Conservation (phyloP, 2,329 filamentous ascomycete genomes). For the Fusarium sp. region DNA sequence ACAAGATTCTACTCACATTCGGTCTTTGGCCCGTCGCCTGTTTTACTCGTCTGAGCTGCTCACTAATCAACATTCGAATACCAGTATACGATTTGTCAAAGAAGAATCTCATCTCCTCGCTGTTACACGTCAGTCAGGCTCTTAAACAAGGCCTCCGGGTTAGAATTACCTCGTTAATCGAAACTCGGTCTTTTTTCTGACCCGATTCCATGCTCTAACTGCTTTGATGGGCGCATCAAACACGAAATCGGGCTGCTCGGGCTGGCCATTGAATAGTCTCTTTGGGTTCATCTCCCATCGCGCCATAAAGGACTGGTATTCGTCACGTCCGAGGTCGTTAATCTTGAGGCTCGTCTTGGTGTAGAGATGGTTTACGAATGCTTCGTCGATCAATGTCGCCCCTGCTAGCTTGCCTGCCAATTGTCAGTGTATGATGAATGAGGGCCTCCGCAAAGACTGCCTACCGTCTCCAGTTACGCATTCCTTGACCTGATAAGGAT, state of each 20-base stretch:
- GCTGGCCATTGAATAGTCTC: background rate
- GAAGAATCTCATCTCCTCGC: background rate
- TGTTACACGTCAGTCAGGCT: background rate
- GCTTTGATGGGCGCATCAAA: background rate
- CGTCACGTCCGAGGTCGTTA: background rate
- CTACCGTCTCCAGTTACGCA: background rate
- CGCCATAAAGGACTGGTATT: background rate
- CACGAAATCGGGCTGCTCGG: background rate
- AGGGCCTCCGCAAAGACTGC: background rate
- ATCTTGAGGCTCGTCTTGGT: background rate
- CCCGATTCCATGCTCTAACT: background rate
- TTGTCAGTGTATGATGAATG: background rate
- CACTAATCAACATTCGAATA: background rate
- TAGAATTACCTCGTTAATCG: background rate
- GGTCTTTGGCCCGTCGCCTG: background rate
- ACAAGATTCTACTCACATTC: background rate
- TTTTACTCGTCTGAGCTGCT: background rate
- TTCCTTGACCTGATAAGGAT: background rate
- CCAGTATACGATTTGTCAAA: background rate
- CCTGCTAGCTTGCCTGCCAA: background rate
- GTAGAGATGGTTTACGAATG: background rate
- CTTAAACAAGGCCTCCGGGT: background rate
- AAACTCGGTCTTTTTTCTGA: background rate
- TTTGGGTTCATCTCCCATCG: background rate
- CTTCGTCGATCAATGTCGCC: background rate